Evolutionary conservation across 352 stramenopile genomes (phyloP).

Genomic region (Hyaloperonospora brassicae): DNA sequence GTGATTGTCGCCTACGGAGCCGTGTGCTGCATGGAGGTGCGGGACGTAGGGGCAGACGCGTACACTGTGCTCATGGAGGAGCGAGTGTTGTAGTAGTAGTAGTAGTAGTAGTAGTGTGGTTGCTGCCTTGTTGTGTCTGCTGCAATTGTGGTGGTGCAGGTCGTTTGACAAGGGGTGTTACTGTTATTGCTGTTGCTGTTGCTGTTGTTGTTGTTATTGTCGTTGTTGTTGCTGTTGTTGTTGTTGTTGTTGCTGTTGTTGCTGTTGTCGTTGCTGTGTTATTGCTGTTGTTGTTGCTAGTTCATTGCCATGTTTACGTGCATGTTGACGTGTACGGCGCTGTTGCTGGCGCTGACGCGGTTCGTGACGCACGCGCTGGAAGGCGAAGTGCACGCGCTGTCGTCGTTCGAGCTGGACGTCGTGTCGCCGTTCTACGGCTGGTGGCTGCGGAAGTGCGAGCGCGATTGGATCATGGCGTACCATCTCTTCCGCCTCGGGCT

Average conservation of each 20-base stretch:
- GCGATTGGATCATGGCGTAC: slow-evolving; percentile 64
- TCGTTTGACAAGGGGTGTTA: no score
- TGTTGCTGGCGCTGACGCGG: slow-evolving; percentile 63
- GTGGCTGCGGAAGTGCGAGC: slow-evolving; percentile 65
- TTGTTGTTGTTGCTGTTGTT: no score
- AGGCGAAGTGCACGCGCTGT: slow-evolving; percentile 47
- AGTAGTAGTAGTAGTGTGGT: no score
- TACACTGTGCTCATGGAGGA: no score
- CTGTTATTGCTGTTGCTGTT: no score
- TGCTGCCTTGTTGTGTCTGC: no score
- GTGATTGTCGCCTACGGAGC: slow-evolving; percentile 49
- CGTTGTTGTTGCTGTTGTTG: no score
- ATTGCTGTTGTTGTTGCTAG: slow-evolving; percentile 14
- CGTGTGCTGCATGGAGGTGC: slow-evolving; percentile 50
- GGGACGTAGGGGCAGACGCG: slow-evolving; percentile 2
- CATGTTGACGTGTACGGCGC: slow-evolving; percentile 60
- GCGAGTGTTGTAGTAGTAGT: no score
- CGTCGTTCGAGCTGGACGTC: slow-evolving; percentile 52
- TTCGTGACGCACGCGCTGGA: slow-evolving; percentile 72
- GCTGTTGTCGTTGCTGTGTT: no score
- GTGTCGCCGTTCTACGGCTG: slow-evolving; percentile 68
- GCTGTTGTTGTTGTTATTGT: not conserved
- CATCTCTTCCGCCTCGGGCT: slow-evolving; percentile 48
- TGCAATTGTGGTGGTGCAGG: no score
- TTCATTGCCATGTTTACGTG: slow-evolving; percentile 76